phyloP scores from a whole-genome alignment of 139 green algal genomes.

The Klebsormidium nitens region DNA sequence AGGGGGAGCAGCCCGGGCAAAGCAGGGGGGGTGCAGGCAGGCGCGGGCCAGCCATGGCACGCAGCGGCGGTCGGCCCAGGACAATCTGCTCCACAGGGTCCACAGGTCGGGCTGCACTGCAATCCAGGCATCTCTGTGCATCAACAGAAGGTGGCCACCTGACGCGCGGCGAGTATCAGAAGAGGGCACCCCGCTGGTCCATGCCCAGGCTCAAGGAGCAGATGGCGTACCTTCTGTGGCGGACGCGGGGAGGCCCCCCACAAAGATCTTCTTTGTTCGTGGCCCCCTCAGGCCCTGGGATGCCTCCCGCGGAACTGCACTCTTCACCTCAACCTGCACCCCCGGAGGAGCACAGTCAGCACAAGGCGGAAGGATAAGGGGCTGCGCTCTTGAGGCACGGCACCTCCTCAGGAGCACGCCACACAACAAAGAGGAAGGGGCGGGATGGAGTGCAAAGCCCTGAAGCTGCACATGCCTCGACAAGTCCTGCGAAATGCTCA shows the following conservation, averaged over 20 bases:
- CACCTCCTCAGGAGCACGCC: no score
- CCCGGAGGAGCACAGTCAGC: no score
- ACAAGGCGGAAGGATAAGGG: no score
- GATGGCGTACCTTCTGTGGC: conserved; percentile 32
- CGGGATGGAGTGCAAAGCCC: no score
- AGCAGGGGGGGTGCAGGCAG: neutral
- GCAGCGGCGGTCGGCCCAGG: neutral
- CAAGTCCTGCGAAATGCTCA: no score
- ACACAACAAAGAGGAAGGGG: no score
- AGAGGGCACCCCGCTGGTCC: neutral
- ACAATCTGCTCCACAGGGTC: neutral
- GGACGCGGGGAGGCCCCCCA: conserved; percentile 25
- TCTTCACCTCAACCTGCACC: conserved; percentile 42
- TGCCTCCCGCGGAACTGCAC: conserved; percentile 36
- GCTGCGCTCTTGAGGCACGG: no score
- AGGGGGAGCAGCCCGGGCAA: neutral
- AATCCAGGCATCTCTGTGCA: neutral
- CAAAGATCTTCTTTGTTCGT: conserved; percentile 43
- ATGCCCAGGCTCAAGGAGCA: neutral
- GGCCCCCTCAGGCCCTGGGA: conserved; percentile 17
- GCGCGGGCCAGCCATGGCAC: no score
- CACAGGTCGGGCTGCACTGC: neutral
- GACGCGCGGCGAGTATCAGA: neutral
- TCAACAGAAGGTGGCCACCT: no score
- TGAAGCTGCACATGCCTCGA: no score